Base-by-base conservation (phyloP, 352 stramenopile genomes). In the Phytophthora sojae region DNA sequence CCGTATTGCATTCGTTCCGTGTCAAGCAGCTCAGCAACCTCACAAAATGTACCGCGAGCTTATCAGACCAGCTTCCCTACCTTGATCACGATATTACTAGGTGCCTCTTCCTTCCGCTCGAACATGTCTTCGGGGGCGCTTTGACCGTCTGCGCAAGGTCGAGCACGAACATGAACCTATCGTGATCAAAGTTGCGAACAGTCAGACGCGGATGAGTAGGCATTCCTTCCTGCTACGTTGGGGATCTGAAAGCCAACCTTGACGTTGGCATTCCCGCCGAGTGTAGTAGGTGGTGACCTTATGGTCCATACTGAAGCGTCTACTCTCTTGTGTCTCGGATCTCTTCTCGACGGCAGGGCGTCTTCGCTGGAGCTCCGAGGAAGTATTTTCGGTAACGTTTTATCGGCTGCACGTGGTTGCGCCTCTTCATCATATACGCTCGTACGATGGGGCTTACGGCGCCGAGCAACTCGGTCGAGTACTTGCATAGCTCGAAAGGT, bases 241-340 rank as follows among this genome's bases (percentile, higher is more conserved):
- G 1, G 19, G 29, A 1, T 44, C 54, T 26, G 30, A 45, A 37
- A 58, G n/a, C 51, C 6, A 57, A 76, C 86, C 73, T 95, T 95
- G 73, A 95, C 86, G 63, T 93, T 94, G 15, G 86, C 81, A 50
- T 93, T 93, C 35, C 74, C 84, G 69, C 32, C 88, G 83, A 23
- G 88, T 95, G 79, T 95, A 95, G 70, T 95, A 86, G 9, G 85
- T 94, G 52, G 88, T 93, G 73, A 95, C 85, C 67, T 92, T 95
- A 76, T 95, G 88, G 69, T 93, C 88, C 88, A 95, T 95, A 32
- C 3, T 25, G 53, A 49, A 8, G 49, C 42, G 25, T 42, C 15
- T 32, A 52, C 32, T 39, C 19, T 14, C 44, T 62, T 21, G 51
- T 51, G 23, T 15, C 6, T 23, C 39, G 15, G 23, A 52, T 51